Percentiles rank a stretch among this genome's conserved stretches.
phyloP scores from a whole-genome alignment of 2,329 filamentous ascomycete species.

The Penicillium sp. region DNA sequence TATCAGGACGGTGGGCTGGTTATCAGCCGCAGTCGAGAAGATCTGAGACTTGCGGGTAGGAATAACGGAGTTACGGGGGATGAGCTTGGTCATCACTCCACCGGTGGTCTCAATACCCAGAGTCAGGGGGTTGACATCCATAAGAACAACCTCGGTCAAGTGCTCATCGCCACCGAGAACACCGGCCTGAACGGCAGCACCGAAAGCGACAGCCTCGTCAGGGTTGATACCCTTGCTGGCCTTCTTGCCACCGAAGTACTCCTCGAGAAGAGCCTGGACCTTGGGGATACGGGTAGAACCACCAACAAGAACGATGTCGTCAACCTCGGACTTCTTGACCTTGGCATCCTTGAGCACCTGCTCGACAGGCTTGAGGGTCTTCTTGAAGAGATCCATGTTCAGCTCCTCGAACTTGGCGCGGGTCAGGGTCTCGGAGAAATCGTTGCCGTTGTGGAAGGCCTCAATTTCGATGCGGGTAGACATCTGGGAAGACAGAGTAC shows the following conservation, averaged over 20 bases:
- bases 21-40: constrained; percentile 95
- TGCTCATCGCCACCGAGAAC: constrained; percentile 86
- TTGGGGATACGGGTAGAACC: constrained; percentile 99
- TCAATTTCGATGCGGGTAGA: constrained; percentile 95
- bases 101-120: constrained; percentile 97
- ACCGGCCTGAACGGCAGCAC: constrained; percentile 96
- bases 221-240: constrained; percentile 99
- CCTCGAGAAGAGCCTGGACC: constrained; percentile 91
- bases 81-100: constrained; percentile 96
- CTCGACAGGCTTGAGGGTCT: constrained; percentile 97
- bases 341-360: constrained; percentile 98
- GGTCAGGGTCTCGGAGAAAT: constrained; percentile 97
- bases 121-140: constrained; percentile 96
- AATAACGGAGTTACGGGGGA: constrained; percentile 90
- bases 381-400: constrained; percentile 99
- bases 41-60: constrained; percentile 97
- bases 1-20: constrained; percentile 92
- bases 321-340: constrained; percentile 90
- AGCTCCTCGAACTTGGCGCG: constrained; percentile 99
- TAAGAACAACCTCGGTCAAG: constrained; percentile 79
- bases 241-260: constrained; percentile 95
- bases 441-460: constrained; percentile 92
- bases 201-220: constrained; percentile 97
- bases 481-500: constrained; percentile 92
- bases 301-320: constrained; percentile 97